These are phyloP conservation scores for Chaetomiaceae sp. DNA, from an alignment of 2,329 filamentous ascomycete species.

Conservation along the genomic window DNA sequence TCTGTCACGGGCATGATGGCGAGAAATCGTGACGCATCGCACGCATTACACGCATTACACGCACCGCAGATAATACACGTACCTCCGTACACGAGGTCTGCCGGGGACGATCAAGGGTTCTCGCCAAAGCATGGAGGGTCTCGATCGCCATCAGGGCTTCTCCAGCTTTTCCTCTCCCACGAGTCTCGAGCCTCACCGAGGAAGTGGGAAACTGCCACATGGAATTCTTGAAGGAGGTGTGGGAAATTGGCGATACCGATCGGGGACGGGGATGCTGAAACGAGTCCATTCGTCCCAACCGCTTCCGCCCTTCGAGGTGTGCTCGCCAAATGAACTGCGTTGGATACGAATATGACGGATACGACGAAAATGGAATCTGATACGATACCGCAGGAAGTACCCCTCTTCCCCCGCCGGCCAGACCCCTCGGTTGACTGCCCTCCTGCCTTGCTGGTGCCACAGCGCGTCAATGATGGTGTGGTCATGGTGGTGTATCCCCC, in stretches of 20 bases:
- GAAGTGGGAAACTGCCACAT: background rate
- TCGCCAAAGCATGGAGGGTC: constrained; percentile 10
- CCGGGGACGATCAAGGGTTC: constrained; percentile 7
- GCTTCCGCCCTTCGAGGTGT: background rate
- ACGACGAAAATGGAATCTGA: background rate
- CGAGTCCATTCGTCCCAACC: too few relatives aligned
- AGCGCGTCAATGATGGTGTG: background rate
- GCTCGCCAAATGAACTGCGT: too few relatives aligned
- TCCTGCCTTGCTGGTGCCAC: background rate
- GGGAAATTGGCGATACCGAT: constrained; percentile 8
- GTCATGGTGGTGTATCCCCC: background rate
- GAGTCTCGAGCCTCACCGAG: background rate
- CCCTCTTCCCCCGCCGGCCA: background rate
- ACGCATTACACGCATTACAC: background rate
- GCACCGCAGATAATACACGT: too few relatives aligned
- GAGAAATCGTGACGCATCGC: too few relatives aligned
- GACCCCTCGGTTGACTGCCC: background rate
- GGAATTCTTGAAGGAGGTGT: constrained; percentile 2
- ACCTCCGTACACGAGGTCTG: too few relatives aligned
- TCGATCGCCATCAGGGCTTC: background rate
- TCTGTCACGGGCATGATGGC: background rate
- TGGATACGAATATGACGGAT: background rate
- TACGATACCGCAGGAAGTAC: too few relatives aligned
- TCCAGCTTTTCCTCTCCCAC: background rate
- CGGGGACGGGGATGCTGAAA: background rate